Conservation (phyloP, 148 eudicot genomes). For the Rheum nobile region DNA sequence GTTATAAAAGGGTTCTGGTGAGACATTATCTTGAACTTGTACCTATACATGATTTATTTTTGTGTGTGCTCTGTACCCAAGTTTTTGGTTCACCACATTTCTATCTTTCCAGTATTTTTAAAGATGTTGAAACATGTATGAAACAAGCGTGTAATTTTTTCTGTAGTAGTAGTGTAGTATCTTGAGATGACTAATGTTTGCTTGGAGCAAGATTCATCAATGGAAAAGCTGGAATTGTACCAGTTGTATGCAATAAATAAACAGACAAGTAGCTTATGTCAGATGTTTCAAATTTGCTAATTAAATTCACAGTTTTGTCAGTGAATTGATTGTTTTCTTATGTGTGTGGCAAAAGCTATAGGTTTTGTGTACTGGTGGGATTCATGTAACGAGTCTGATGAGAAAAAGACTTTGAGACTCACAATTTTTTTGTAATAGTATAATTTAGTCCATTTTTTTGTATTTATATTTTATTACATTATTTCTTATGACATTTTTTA, state of each 20-base stretch:
- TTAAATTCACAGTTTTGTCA: neutral
- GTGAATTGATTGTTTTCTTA: neutral
- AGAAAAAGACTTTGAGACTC: neutral
- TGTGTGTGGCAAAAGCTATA: neutral
- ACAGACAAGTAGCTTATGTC: neutral
- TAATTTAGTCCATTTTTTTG: neutral
- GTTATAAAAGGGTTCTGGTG: slow-evolving; percentile 74
- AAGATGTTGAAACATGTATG: neutral
- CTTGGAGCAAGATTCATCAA: neutral
- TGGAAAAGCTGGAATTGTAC: neutral
- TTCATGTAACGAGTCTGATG: neutral
- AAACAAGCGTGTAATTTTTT: neutral
- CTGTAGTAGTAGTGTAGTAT: neutral
- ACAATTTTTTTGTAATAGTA: neutral
- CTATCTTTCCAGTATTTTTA: neutral
- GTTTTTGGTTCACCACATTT: neutral
- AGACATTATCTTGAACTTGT: slow-evolving; percentile 7
- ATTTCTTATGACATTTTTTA: neutral
- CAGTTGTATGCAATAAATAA: neutral
- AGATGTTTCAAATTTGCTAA: neutral
- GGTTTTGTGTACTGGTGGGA: neutral
- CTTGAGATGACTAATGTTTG: neutral
- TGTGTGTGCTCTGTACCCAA: neutral
- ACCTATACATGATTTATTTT: neutral
- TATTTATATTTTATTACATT: neutral